phyloP scores from a whole-genome alignment of 495 filamentous ascomycete species.

The Aspergillus baeticus region DNA sequence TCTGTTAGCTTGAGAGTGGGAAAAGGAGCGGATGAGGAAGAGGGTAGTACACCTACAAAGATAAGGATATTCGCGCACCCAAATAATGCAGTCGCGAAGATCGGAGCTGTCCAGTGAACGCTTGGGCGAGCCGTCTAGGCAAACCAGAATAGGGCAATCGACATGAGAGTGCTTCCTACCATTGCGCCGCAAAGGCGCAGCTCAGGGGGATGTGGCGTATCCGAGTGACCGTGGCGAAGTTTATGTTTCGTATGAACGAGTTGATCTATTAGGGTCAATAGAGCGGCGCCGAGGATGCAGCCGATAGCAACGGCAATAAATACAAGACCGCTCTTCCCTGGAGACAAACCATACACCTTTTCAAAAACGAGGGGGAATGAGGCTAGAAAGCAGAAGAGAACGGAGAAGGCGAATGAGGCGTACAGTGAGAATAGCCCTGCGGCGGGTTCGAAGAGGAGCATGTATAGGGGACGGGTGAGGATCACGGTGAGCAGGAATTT shows the following conservation, averaged over 20 bases:
- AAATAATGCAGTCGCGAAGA: constrained; percentile 47
- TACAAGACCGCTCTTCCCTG: constrained; percentile 18
- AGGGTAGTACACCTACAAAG: constrained; percentile 25
- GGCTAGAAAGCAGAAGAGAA: constrained; percentile 66
- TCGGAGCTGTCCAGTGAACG: constrained; percentile 39
- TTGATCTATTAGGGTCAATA: constrained; percentile 44
- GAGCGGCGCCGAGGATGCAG: constrained; percentile 47
- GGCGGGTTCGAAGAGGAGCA: constrained; percentile 67
- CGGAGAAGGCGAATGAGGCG: constrained; percentile 59
- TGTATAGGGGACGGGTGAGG: constrained; percentile 58
- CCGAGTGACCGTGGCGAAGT: constrained; percentile 33
- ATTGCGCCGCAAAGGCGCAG: no score
- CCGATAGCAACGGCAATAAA: constrained; percentile 57
- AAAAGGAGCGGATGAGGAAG: no score
- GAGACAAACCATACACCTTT: constrained; percentile 47
- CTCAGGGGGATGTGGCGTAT: no score
- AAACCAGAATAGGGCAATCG: constrained; percentile 51
- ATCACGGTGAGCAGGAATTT: constrained; percentile 54
- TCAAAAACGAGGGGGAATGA: constrained; percentile 57
- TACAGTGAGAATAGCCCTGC: constrained; percentile 62
- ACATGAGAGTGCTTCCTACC: constrained; percentile 48
- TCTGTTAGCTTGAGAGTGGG: no score
- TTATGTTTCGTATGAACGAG: not conserved
- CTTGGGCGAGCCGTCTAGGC: constrained; percentile 32
- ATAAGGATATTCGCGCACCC: no score